Base-by-base conservation (phyloP, 2,329 filamentous ascomycete species). In the Calonectria ilicicola region DNA sequence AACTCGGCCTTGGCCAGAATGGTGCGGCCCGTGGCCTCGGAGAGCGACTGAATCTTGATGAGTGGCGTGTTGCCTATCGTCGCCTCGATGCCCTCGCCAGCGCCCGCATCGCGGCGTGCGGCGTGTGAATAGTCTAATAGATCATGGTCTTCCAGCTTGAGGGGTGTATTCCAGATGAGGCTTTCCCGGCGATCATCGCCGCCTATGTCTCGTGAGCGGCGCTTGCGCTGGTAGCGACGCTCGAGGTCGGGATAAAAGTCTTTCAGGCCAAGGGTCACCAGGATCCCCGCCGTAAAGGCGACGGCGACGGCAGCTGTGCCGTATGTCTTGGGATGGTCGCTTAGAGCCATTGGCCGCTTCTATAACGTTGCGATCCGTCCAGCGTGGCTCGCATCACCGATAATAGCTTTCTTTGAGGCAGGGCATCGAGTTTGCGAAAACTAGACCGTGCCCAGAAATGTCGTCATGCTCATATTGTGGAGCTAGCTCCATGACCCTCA, bases 1-100 rank as follows among this genome's bases (percentile, higher is more conserved):
- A 98, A 97, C 89, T 99, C 97, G 62, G 95, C 95, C 85, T 99
- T 99, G 76, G 93, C 97, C 42, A 98, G 88, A 80, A 99, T 98
- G 47, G 92, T 92, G 80, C 97, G 95, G 23, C 95, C 95, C 5
- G 97, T 98, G 21, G 93, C 95, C 58, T 94, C 92, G 4, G 94
- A 97, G 27, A 99, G 89, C 44, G 94, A 96, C 77, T 92, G 93
- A 82, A 99, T 95, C 75, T 91, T 91, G 79, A 99, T 91, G 29
- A 99, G 89, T 1, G 96, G 96, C 17, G 97, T 99, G 84, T 98
- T 94, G 69, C 97, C 97, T 81, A 99, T 98, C 81, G 94, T 95
- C 56, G 93, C 94, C 83, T 98, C 95, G 72, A 99, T 94, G 21
- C 97, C 97, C 69, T 94, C 90, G 17, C 91, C 91, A 69, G 96